A percentile compares a stretch with the other conserved stretches of the same genome.
Conservation (phyloP, 1,139 yeast species). For the Sugiyamaella japonica region DNA sequence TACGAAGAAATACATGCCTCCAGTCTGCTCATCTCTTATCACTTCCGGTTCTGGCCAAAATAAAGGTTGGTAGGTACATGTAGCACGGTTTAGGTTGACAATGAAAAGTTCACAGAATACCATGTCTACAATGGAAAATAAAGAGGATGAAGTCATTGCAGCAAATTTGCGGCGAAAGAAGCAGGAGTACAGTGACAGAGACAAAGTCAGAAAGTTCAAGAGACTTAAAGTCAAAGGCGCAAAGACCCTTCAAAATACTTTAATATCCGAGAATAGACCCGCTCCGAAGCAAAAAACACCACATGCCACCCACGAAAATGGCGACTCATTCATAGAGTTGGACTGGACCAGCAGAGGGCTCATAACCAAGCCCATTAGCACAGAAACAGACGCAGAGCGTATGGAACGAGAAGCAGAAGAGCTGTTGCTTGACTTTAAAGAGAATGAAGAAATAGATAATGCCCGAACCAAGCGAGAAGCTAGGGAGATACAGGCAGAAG, state of each 20-base stretch:
- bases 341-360: not conserved
- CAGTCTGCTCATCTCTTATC: too few relatives aligned
- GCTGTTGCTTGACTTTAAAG: not conserved
- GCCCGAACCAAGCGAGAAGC: not conserved
- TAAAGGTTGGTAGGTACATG: too few relatives aligned
- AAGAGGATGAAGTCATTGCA: not conserved
- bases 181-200: not conserved
- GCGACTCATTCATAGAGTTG: not conserved
- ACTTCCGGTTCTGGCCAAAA: too few relatives aligned
- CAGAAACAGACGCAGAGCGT: not conserved
- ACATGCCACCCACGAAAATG: not conserved
- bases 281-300: not conserved
- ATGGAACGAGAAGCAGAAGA: conserved; percentile 3
- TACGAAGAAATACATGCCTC: too few relatives aligned
- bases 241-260: not conserved
- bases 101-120: not conserved
- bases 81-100: not conserved
- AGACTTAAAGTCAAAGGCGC: not conserved
- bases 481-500: not conserved
- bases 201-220: not conserved
- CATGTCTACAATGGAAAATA: not conserved
- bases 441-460: not conserved
- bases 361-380: not conserved
- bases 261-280: not conserved
- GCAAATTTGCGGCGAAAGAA: not conserved